Evolutionary conservation across 805 yeast species (phyloP), one percentile per base, ranked within the genome.

Genomic region (Candida tammaniensis): DNA sequence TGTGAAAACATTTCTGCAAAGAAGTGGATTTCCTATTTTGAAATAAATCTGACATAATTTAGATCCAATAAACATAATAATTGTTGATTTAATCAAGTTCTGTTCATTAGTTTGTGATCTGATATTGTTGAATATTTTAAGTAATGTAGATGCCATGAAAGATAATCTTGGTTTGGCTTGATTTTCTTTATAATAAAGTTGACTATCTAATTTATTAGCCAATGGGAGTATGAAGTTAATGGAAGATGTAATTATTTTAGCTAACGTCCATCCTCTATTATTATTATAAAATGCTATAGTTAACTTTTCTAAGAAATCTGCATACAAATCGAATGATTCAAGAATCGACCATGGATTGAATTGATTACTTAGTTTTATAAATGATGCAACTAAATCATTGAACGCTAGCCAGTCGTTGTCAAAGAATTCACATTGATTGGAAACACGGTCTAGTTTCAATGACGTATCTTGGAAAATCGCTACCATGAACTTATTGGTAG

Each of bases 1-100:
- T 21, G 80, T 69, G 47, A 78, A 77, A 24, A 79, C 76, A 45
- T 79, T 78, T 22, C 77, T 68, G 54, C 85, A 79, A 12, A 77
- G 55, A 44, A 77, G 60, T 5, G 83, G 82, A 19, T 72, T 75
- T 19, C 65, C 71, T 15, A 79, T 68, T 24, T 54, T 58, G 49
- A 75, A 79, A 52, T 81, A 82, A 5, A 76, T 56, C 36, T 72
- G 66, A 49, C 84, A 80, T 31, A 81, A 57, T 37, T 63, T 61
- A 22, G 65, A 67, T 1, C 84, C 81, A 10, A 79, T 57, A 44
- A 64, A 74, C 16, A 81, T 49, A 28, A 80, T 59, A 19, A 78
- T 70, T 16, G 63, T 52, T 8, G 35, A 20, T 41, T 72, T 76
- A 35, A 64, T 59, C 38, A 67, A 57, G 49, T 51, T 55, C 2